phyloP scores from a whole-genome alignment of 768 basidiomycete genomes.

The Nidula microcarpa region DNA sequence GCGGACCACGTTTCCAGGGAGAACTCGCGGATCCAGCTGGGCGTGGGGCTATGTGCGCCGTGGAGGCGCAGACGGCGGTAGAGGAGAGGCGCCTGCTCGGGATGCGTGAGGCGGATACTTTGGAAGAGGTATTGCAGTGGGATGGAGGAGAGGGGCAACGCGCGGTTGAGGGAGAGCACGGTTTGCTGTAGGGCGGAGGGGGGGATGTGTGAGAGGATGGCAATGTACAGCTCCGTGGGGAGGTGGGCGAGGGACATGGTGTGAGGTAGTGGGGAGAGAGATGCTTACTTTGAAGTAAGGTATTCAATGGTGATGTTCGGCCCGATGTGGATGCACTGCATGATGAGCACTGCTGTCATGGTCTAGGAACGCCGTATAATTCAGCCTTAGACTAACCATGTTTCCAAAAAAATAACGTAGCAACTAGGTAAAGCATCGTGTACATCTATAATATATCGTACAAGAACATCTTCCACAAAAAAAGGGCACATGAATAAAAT shows the following conservation, averaged over 20 bases:
- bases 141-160: constrained; percentile 59
- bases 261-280: not conserved
- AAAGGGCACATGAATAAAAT: not conserved
- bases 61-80: constrained; percentile 45
- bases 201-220: constrained; percentile 52
- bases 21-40: constrained; percentile 44
- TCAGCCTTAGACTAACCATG: too few species aligned
- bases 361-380: too few species aligned
- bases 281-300: too few species aligned
- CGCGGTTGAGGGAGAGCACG: constrained; percentile 55
- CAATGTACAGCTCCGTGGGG: constrained; percentile 65
- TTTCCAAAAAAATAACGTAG: too few species aligned
- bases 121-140: constrained; percentile 56
- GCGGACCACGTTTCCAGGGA: constrained; percentile 62
- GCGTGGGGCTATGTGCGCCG: not conserved
- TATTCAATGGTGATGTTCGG: too few species aligned
- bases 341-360: too few species aligned
- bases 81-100: constrained; percentile 54
- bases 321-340: too few species aligned
- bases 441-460: not conserved
- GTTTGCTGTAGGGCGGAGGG: constrained; percentile 44
- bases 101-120: constrained; percentile 45
- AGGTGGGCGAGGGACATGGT: constrained; percentile 21
- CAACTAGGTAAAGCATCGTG: not conserved
- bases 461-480: not conserved